These are phyloP conservation scores for Plectosphaerella cucumerina DNA, from an alignment of 2,329 filamentous ascomycete species.

Conservation along the genomic window DNA sequence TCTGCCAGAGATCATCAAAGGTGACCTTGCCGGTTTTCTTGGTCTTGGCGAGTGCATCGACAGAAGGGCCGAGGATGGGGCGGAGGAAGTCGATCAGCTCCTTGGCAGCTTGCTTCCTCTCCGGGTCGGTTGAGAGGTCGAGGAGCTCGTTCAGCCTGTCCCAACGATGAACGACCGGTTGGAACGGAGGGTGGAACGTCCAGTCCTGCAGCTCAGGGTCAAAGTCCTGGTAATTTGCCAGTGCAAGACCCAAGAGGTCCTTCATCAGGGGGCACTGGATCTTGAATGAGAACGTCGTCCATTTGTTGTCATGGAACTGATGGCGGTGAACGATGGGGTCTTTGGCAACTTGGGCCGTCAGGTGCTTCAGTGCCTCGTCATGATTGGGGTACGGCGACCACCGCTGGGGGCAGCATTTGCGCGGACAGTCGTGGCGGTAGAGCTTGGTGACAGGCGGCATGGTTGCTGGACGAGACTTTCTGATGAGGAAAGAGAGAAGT, in stretches of 20 bases:
- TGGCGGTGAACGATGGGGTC: constrained; percentile 28
- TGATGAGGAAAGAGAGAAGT: too few relatives aligned
- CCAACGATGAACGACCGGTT: constrained; percentile 31
- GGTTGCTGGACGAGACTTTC: neutral
- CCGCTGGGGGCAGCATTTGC: constrained; percentile 17
- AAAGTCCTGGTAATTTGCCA: constrained; percentile 27
- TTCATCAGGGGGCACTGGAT: constrained; percentile 25
- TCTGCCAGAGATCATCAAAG: constrained; percentile 27
- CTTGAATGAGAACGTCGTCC: constrained; percentile 25
- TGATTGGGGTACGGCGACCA: constrained; percentile 23
- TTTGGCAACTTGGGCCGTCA: constrained; percentile 15
- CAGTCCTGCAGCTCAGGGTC: constrained; percentile 26
- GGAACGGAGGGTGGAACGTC: constrained; percentile 26
- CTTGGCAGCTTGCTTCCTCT: neutral
- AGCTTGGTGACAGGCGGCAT: constrained; percentile 9
- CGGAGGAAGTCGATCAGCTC: constrained; percentile 23
- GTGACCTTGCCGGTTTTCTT: constrained; percentile 22
- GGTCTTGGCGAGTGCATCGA: constrained; percentile 19
- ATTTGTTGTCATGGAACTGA: constrained; percentile 18
- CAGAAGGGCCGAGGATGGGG: constrained; percentile 21
- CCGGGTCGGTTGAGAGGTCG: neutral
- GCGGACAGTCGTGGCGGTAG: constrained; percentile 19
- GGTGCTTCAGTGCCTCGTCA: constrained; percentile 20
- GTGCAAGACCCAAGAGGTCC: constrained; percentile 19
- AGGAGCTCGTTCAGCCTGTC: constrained; percentile 7